Evolutionary conservation across 352 stramenopile species (phyloP).

Genomic region (Phytophthora constricta): DNA sequence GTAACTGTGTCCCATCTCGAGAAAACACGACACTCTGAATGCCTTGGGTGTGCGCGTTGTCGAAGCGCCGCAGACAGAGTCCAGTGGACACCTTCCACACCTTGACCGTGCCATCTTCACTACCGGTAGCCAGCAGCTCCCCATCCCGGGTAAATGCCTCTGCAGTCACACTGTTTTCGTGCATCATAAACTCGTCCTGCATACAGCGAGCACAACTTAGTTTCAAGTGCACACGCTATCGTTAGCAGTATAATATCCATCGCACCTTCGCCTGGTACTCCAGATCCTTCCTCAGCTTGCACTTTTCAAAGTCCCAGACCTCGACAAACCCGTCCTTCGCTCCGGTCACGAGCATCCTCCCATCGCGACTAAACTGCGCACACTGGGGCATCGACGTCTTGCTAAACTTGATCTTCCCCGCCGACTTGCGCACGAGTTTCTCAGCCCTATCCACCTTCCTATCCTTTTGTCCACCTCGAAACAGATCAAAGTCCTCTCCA

Average conservation of each 20-base stretch:
- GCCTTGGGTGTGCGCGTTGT: conserved; percentile 77
- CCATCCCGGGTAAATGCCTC: conserved; percentile 90
- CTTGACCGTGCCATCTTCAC: conserved; percentile 88
- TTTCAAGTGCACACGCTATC: too few species aligned
- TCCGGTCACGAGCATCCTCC: conserved; percentile 91
- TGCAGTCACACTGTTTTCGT: conserved; percentile 87
- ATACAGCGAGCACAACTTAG: too few species aligned
- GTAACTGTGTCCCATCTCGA: conserved; percentile 89
- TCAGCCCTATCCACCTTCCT: conserved; percentile 63
- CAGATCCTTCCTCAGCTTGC: conserved; percentile 90
- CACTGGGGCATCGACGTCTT: conserved; percentile 84
- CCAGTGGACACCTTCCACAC: conserved; percentile 94
- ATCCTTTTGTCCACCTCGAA: conserved; percentile 68
- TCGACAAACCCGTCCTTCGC: conserved; percentile 96
- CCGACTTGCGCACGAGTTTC: conserved; percentile 66
- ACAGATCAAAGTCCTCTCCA: conserved; percentile 85
- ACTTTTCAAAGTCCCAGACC: conserved; percentile 93
- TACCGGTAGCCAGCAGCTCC: conserved; percentile 88
- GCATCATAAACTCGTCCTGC: conserved; percentile 93
- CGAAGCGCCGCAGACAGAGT: conserved; percentile 90
- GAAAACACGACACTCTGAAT: conserved; percentile 92
- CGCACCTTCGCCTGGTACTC: conserved; percentile 91
- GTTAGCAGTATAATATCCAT: too few species aligned
- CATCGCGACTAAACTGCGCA: conserved; percentile 89
- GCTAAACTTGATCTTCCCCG: conserved; percentile 91